Percentiles rank a stretch among this genome's conserved stretches.
Conservation (phyloP, 345 rosid genomes). For the Camelina laxa region DNA sequence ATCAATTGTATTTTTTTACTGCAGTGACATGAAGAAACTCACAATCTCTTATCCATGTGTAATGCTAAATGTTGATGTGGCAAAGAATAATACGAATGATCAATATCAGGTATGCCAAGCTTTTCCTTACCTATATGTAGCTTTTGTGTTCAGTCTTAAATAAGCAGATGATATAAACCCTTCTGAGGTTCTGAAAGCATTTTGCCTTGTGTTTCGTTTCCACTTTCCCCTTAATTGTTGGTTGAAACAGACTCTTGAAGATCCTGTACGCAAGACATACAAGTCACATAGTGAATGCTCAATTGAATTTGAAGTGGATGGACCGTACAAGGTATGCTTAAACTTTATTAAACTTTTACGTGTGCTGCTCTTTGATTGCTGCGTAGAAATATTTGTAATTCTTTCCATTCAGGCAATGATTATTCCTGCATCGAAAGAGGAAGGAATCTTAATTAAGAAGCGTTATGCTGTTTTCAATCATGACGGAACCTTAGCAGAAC, state of each 20-base stretch:
- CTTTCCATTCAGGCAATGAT: conserved; percentile 82
- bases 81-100: conserved; percentile 89
- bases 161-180: background rate
- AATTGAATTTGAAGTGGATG: conserved; percentile 99
- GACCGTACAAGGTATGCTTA: conserved; percentile 91
- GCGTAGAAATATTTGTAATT: conserved; percentile 23
- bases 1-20: conserved; percentile 35
- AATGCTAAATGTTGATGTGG: conserved; percentile 96
- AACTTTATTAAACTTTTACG: conserved; percentile 28
- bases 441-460: conserved; percentile 92
- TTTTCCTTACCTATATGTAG: conserved; percentile 5
- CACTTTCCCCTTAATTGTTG: conserved; percentile 31
- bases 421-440: conserved; percentile 99
- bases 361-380: conserved; percentile 33
- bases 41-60: conserved; percentile 97
- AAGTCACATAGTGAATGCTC: conserved; percentile 92
- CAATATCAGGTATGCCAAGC: conserved; percentile 80
- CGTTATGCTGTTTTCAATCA: conserved; percentile 98
- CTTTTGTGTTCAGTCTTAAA: conserved; percentile 24
- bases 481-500: conserved; percentile 98
- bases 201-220: conserved; percentile 29
- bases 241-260: conserved; percentile 71
- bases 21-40: conserved; percentile 83
- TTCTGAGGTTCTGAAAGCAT: conserved; percentile 28
- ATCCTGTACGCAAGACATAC: conserved; percentile 78